Evolutionary conservation across 768 basidiomycete species (phyloP), one percentile per base, ranked within the genome.

Genomic region (Hemileccinum rubropunctum): DNA sequence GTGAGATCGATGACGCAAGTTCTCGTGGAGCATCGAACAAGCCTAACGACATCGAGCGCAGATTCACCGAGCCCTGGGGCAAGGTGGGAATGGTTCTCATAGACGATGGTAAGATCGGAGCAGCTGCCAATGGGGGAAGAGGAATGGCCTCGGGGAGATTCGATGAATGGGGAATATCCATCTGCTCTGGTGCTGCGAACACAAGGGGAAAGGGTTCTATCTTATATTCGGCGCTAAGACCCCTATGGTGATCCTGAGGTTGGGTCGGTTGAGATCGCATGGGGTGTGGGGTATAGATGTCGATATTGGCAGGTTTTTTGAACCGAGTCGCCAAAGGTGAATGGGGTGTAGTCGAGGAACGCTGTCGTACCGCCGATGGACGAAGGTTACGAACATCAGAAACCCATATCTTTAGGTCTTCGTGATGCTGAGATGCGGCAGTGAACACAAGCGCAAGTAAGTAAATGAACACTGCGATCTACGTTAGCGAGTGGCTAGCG

Each of bases 391-490:
- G 76, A 23, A 82, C 73, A 50, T 70, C 68, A 36, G 73, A 70
- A 21, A 71, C 62, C 82, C 84, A 86, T 30, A 87, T 68, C 5
- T 64, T 63, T 18, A 72, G 64, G 56, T 82, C 78, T 12, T 75
- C 70, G 45, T 65, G 68, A 39, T 73, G 60, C 52, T 73, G 71
- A 15, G 76, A 67, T 39, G 79, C 55, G 39, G 75, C 69, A 10
- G 74, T 66, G n/a, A 75, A 60, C 18, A 77, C 60, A 47, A 87
- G 64, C 12, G 74, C 58, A n/a, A 72, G 58, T 45, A 84, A 69
- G 63, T 88, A 88, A n/a, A 69, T 51, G 40, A 86, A 61, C 45
- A 86, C 86, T 88, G 50, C 6, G 34, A 34, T 48, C 11, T 41
- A 46, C 37, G 39, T 50, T 20, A 57, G 45, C 41, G 3, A 45